phyloP scores from a whole-genome alignment of 148 eudicot genomes.

The Heliosperma pusillum region DNA sequence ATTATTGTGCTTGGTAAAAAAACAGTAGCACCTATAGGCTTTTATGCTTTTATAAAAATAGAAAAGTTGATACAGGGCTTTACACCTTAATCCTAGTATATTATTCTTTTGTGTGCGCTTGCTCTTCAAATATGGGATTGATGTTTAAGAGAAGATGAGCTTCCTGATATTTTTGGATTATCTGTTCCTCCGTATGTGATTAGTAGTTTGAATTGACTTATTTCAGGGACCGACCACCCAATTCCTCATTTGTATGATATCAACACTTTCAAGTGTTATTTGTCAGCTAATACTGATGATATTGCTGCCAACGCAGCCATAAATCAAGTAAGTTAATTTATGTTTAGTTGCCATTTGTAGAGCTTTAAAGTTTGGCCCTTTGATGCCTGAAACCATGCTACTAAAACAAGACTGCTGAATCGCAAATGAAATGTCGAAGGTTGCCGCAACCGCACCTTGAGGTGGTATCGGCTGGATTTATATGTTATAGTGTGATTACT shows the following conservation, averaged over 20 bases:
- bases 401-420: no score
- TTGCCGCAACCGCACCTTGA: no score
- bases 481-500: no score
- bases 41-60: no score
- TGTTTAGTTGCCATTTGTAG: constrained; percentile 5
- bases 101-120: not conserved
- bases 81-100: not conserved
- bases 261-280: constrained; percentile 79
- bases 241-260: constrained; percentile 81
- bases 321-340: constrained; percentile 52
- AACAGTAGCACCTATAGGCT: no score
- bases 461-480: no score
- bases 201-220: constrained; percentile 3
- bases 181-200: not conserved
- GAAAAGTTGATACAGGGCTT: not conserved
- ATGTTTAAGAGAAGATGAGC: no score
- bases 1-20: no score
- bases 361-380: not conserved
- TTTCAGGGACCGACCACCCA: constrained; percentile 83
- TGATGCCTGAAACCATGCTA: no score
- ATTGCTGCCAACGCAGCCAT: constrained; percentile 58
- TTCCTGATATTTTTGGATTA: not conserved
- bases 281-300: constrained; percentile 59
- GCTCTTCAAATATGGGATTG: no score
- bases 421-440: no score